A percentile compares a stretch with the other conserved stretches of the same genome.
phyloP scores from a whole-genome alignment of 495 filamentous ascomycete genomes.

The Talaromyces trachyspermus region DNA sequence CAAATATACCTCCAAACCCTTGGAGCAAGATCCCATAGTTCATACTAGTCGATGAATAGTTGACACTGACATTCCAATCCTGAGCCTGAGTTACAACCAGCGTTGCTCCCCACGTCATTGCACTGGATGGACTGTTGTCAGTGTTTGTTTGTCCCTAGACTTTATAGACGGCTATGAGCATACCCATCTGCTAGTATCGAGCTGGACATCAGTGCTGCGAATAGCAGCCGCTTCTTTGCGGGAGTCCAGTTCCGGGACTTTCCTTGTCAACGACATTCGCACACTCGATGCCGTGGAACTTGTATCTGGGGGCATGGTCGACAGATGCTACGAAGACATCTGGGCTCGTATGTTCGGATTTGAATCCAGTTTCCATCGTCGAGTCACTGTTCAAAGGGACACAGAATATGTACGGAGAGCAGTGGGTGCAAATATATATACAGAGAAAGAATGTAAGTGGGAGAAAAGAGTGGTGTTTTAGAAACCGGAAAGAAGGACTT shows the following conservation, averaged over 20 bases:
- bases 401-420: not conserved
- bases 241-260: slow-evolving; percentile 24
- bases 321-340: not conserved
- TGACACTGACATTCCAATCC: slow-evolving; percentile 37
- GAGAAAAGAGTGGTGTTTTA: too few species aligned
- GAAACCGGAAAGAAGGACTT: too few species aligned
- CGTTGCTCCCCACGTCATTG: slow-evolving; percentile 44
- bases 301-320: not conserved
- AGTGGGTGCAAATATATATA: not conserved
- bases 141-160: too few species aligned
- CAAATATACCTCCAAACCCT: slow-evolving; percentile 46
- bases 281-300: not conserved
- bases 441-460: not conserved
- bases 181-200: slow-evolving; percentile 33
- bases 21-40: slow-evolving; percentile 45
- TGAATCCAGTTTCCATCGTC: not conserved
- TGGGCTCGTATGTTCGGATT: not conserved
- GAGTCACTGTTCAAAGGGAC: too few species aligned
- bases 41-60: slow-evolving; percentile 37
- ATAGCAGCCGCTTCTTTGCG: slow-evolving; percentile 25
- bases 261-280: not conserved
- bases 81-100: slow-evolving; percentile 40
- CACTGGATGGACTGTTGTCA: too few species aligned
- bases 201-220: slow-evolving; percentile 29
- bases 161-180: too few species aligned